Evolutionary conservation across 768 basidiomycete species (phyloP).

Genomic region (Mycena floridula): DNA sequence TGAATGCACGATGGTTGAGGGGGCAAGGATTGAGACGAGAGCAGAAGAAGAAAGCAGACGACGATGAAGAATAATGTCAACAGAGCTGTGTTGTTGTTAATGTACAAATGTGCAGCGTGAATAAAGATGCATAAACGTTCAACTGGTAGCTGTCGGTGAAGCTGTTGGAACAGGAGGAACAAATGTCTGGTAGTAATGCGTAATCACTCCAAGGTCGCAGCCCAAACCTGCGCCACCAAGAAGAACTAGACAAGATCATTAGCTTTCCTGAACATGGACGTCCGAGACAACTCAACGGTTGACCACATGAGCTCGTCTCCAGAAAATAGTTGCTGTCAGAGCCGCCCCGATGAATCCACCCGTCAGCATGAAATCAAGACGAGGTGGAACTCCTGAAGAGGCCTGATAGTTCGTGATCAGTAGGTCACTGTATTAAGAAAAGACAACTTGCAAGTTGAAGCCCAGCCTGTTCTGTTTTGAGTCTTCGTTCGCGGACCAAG

Average conservation of each 20-base stretch:
- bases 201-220: constrained; percentile 49
- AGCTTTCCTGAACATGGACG: not conserved
- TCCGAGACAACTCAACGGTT: constrained; percentile 40
- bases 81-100: too few relatives aligned
- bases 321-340: constrained; percentile 63
- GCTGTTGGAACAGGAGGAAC: not conserved
- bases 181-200: constrained; percentile 29
- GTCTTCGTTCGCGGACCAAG: constrained; percentile 40
- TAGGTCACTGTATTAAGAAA: too few relatives aligned
- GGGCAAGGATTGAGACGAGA: constrained; percentile 53
- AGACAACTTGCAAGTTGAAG: too few relatives aligned
- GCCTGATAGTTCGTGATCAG: too few relatives aligned
- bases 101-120: too few relatives aligned
- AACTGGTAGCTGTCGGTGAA: not conserved
- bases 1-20: constrained; percentile 74
- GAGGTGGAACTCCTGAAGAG: too few relatives aligned
- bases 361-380: constrained; percentile 73
- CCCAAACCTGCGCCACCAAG: constrained; percentile 70
- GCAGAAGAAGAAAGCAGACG: constrained; percentile 19
- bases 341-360: constrained; percentile 60
- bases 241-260: constrained; percentile 41
- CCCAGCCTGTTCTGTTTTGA: constrained; percentile 39
- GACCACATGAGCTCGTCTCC: constrained; percentile 58
- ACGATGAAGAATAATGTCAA: too few relatives aligned
- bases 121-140: too few relatives aligned